Base-by-base conservation (phyloP, 495 filamentous ascomycete species). In the Schizothecium vesticola region DNA sequence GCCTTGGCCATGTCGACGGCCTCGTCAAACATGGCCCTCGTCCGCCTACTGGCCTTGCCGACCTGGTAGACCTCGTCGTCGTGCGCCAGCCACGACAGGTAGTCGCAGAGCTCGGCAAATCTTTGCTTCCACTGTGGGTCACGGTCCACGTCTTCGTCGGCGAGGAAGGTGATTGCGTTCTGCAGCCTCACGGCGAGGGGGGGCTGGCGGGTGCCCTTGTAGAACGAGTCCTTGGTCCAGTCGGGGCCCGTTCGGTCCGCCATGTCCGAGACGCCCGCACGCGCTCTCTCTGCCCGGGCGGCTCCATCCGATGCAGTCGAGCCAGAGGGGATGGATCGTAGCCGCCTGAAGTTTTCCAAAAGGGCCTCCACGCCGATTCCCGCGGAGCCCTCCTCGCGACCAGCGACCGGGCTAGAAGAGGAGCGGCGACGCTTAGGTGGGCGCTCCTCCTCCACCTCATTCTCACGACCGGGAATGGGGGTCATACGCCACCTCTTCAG, bases 111-210 rank as follows among this genome's bases (percentile, higher is more conserved):
- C 33, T 74, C 70, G 19, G 23, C 57, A 8, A 74, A 72, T 58
- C 70, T 71, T 12, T 11, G 1, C 61, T 69, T 58, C 75, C 76
- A 80, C 29, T 67, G 12, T 12, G 70, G 26, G 36, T 67, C 72
- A 19, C 77, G 77, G 67, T 77, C 73, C 60, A 74, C 63, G 36
- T 79, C 72, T 29, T 77, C 71, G 21, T 79, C 75, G 67, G 68
- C 63, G 16, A 80, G 72, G 55, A 79, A 79, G 61, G 72, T 76
- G 58, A 69, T 43, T 23, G 74, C 59, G 22, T 66, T 72, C 43
- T 72, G 21, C 23, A 80, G 71, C 10, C 70, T 71, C 12, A 66
- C 26, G 19, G 62, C 72, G 25, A 79, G 59, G 2, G 74, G 75
- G 5, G 72, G 75, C 26, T 74, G 74, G 11, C 29, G 66, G 2